phyloP scores from a whole-genome alignment of 2,329 filamentous ascomycete species.

The Colletotrichum graminicola region DNA sequence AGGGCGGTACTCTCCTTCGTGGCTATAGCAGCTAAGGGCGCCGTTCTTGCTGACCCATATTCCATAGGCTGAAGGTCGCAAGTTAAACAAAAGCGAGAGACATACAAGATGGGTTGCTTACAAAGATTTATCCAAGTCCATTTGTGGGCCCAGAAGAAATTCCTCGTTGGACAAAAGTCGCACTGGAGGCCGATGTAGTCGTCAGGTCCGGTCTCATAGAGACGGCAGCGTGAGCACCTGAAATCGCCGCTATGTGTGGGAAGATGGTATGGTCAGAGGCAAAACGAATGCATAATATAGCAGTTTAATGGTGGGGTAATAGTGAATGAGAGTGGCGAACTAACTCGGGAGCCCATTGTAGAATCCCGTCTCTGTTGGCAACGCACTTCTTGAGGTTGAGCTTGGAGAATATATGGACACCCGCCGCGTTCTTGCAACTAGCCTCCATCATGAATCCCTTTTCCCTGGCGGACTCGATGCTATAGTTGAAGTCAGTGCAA shows the following conservation, averaged over 20 bases:
- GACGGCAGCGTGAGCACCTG: not conserved
- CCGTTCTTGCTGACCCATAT: slow-evolving; percentile 15
- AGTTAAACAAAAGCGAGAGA: not conserved
- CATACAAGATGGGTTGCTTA: not conserved
- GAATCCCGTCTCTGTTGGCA: not conserved
- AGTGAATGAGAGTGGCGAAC: not conserved
- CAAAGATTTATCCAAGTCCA: slow-evolving; percentile 5
- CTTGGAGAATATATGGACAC: not conserved
- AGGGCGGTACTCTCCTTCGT: not conserved
- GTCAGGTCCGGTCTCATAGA: not conserved
- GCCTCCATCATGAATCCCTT: not conserved
- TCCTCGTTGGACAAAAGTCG: not conserved
- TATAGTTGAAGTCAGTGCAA: not conserved
- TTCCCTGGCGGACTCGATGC: no score
- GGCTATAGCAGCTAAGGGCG: slow-evolving; percentile 4
- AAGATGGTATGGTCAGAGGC: not conserved
- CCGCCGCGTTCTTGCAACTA: not conserved
- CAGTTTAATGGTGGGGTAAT: no score
- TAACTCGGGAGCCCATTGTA: not conserved
- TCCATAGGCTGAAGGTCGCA: not conserved
- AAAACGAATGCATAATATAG: not conserved
- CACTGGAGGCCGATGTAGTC: not conserved
- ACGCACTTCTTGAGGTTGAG: slow-evolving; percentile 19
- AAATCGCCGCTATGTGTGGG: not conserved
- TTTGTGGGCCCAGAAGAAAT: not conserved